Evolutionary conservation across 2,329 filamentous ascomycete genomes (phyloP), one percentile per base, ranked within the genome.

Genomic region (Fusarium solani-melongenae): DNA sequence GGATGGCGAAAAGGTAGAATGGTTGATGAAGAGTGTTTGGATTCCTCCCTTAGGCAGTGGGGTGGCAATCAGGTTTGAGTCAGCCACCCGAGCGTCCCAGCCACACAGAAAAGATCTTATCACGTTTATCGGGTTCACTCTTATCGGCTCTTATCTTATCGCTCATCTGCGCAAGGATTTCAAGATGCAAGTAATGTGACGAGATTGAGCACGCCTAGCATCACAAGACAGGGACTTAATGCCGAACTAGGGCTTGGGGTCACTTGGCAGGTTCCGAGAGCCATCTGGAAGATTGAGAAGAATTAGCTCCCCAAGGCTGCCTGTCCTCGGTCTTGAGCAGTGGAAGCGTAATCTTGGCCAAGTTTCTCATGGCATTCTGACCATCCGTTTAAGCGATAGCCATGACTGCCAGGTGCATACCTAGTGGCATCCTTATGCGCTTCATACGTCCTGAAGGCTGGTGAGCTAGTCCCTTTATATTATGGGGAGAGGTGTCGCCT

Each of bases 41-140:
- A 58, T 51, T 27, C 44, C 38, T 71, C 31, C 29, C 34, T 24
- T 5, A 56, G 51, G 53, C 22, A 57, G 67, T 61, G 62, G 64
- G 65, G 76, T 78, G 76, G 76, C 76, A 39, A 76, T 27, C 22
- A 38, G 64, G 63, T 34, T 61, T 56, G 59, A 73, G 71, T 62
- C 58, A 66, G 20, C 39, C 46, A 39, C 41, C 55, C 49, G 14
- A 24, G 14, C 22, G 41, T 44, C 41, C 44, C 72, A 76, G 55
- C 70, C 73, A 67, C 63, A 41, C 53, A 33, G 31, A 63, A 75
- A 71, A 67, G 64, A 57, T 33, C 71, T 71, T 76, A 75, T 76
- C 67, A 15, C 34, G 17, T 39, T 44, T 59, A 59, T 58, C 41
- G 12, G 22, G 3, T 4, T 17, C 2, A 6, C 4, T 17, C 38